Base-by-base conservation (phyloP, 176 grass and related monocot species). In the Rhynchospora tenuis region DNA sequence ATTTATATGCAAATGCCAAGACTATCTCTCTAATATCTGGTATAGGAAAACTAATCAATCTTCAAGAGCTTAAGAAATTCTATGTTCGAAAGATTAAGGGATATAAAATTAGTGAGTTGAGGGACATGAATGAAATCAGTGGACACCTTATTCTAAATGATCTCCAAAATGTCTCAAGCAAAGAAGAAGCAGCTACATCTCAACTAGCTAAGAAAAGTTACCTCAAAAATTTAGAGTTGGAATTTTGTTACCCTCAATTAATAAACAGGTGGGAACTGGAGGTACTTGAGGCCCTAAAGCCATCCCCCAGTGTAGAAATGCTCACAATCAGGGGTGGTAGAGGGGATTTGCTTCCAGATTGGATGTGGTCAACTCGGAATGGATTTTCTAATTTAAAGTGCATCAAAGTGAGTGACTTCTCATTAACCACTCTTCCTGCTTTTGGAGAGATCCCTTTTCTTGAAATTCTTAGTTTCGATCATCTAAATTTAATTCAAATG, bases 371-470 rank as follows among this genome's bases (percentile, higher is more conserved):
- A 38, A 22, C 27, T 71, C 6, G 6, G 26, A 23, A 86, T 20
- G 26, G 28, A 76, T 86, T 86, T n/a, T 74, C 23, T 17, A 68
- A 58, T 52, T 66, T 89, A 9, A 28, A 7, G 26, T 2, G 6
- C 42, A 75, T 89, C 59, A 27, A 76, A 46, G 44, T 89, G 15
- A 48, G 31, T 47, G 9, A 51, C 64, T 86, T 82, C 48, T 65
- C 56, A 20, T 59, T 89, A 44, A 64, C 12, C 47, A 85, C 28
- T 17, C 83, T 89, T 65, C 84, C 87, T 58, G 48, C 83, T 76
- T 75, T 89, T 50, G 87, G 87, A 3, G 83, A 83, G 50, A 78
- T 89, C 60, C 87, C 83, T 5, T 83, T 29, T 14, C 87, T 89
- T 6, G 22, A 46, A 42, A n/a, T 83, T 71, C 79, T 89, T 33